A percentile compares a stretch with the other conserved stretches of the same genome.
These are phyloP conservation scores for Rhizoctonia solani DNA, from an alignment of 1,284 basidiomycete genomes.

Conservation along the genomic window DNA sequence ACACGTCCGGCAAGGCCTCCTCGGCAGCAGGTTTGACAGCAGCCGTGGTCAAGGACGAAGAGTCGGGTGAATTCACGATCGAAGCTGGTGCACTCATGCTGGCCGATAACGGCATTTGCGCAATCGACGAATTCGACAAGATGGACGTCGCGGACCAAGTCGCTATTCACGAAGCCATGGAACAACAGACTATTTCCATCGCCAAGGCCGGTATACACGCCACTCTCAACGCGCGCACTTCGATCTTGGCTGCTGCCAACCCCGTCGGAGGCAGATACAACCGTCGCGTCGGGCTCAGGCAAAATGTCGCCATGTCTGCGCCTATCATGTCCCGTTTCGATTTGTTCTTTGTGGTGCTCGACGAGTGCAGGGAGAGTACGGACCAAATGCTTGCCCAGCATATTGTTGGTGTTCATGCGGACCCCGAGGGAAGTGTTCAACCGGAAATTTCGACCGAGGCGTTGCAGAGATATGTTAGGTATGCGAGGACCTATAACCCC, in stretches of 20 bases:
- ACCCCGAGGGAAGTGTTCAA: constrained; percentile 90
- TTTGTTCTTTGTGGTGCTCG: constrained; percentile 96
- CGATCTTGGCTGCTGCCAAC: constrained; percentile 97
- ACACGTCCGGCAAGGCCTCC: constrained; percentile 98
- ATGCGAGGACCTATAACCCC: constrained; percentile 94
- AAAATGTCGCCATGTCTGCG: constrained; percentile 98
- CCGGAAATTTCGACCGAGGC: constrained; percentile 98
- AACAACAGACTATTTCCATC: constrained; percentile 99
- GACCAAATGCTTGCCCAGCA: constrained; percentile 95
- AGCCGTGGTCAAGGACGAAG: constrained; percentile 97
- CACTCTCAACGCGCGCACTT: constrained; percentile 96
- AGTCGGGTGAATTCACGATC: constrained; percentile 99
- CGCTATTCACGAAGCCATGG: constrained; percentile 99
- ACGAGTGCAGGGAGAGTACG: constrained; percentile 93
- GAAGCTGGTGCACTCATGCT: constrained; percentile 99
- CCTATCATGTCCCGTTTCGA: constrained; percentile 99
- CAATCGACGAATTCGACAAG: constrained; percentile 99
- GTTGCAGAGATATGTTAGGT: constrained; percentile 94
- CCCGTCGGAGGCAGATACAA: constrained; percentile 97
- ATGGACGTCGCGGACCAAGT: constrained; percentile 99
- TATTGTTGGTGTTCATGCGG: constrained; percentile 97
- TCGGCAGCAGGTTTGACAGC: constrained; percentile 98
- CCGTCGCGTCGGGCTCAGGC: constrained; percentile 87
- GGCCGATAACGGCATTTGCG: constrained; percentile 99
- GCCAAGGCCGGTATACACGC: constrained; percentile 99